Conservation (phyloP, 1,139 yeast genomes). For the Candida sp. region DNA sequence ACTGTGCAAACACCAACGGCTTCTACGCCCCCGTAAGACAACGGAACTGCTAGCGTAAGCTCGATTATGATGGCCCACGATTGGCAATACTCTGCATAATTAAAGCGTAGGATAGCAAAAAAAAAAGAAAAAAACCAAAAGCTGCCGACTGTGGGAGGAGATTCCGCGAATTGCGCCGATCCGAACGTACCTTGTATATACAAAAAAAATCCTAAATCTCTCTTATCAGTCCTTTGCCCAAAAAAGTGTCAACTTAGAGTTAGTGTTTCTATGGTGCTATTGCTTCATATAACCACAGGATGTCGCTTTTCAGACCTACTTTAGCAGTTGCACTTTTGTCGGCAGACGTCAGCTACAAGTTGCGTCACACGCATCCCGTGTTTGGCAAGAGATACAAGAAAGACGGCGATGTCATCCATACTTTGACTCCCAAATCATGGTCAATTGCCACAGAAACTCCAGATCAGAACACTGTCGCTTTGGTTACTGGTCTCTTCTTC, state of each 20-base stretch:
- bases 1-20: no score
- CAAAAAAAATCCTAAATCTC: not conserved
- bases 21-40: no score
- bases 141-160: no score
- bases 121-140: no score
- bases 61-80: no score
- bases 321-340: not conserved
- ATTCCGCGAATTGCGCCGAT: no score
- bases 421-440: not conserved
- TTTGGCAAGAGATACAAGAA: not conserved
- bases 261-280: not conserved
- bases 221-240: not conserved
- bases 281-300: not conserved
- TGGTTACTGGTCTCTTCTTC: not conserved
- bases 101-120: no score
- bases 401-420: not conserved
- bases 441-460: not conserved
- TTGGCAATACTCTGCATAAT: no score
- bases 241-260: not conserved
- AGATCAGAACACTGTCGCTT: no score
- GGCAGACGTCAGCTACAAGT: not conserved
- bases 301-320: not conserved
- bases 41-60: no score
- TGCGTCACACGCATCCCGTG: not conserved
- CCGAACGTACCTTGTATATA: no score